A percentile compares a stretch with the other conserved stretches of the same genome.
Evolutionary conservation across 805 yeast genomes (phyloP).

Genomic region (Saturnispora kantuleensis): DNA sequence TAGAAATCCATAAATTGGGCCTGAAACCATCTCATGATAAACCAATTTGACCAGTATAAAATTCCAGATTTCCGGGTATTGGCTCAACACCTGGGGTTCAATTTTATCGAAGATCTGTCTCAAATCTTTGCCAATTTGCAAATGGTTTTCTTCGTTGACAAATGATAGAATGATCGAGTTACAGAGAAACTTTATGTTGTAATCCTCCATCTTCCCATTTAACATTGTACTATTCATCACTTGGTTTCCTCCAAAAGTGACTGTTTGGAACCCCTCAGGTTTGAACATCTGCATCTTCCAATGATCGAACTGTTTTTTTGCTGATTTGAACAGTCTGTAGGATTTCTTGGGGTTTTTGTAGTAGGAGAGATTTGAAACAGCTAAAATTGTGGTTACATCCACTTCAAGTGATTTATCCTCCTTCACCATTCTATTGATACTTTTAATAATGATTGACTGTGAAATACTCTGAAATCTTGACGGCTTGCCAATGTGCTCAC

Average conservation of each 20-base stretch:
- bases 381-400: conserved; percentile 23
- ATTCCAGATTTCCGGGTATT: conserved; percentile 26
- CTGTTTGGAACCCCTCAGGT: conserved; percentile 21
- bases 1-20: conserved; percentile 16
- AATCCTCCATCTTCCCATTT: conserved; percentile 18
- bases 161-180: conserved; percentile 20
- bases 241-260: background rate
- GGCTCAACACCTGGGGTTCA: conserved; percentile 13
- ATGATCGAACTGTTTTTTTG: conserved; percentile 23
- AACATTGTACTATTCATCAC: conserved; percentile 3
- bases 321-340: conserved; percentile 19
- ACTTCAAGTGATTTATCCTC: conserved; percentile 12
- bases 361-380: conserved; percentile 22
- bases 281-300: conserved; percentile 26
- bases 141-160: conserved; percentile 11
- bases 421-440: conserved; percentile 15
- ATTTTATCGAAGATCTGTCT: conserved; percentile 13
- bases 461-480: conserved; percentile 17
- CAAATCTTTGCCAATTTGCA: conserved; percentile 14
- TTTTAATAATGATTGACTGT: conserved; percentile 20
- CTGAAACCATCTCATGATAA: conserved; percentile 13
- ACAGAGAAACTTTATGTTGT: conserved; percentile 22
- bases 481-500: conserved; percentile 18
- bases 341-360: conserved; percentile 18
- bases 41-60: conserved; percentile 21